A percentile compares a stretch with the other conserved stretches of the same genome.
Conservation (phyloP, 805 yeast genomes). For the Torulaspora gathmanii region DNA sequence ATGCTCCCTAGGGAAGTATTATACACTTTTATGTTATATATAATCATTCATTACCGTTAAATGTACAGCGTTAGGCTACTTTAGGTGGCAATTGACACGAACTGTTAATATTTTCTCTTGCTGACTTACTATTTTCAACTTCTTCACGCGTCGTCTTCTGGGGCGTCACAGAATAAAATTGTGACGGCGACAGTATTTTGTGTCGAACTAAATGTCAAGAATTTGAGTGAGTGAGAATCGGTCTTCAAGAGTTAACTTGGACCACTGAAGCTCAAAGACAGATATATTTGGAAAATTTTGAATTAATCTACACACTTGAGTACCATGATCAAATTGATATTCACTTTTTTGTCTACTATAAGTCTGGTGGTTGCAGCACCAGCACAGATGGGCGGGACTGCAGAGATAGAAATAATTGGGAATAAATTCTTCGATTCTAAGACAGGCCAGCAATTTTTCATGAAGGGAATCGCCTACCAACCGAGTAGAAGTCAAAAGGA, state of each 20-base stretch:
- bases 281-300: not conserved
- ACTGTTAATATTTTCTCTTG: not conserved
- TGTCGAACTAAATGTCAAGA: not conserved
- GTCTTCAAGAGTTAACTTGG: not conserved
- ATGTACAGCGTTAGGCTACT: conserved; percentile 22
- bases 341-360: not conserved
- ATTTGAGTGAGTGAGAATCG: too few species aligned
- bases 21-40: conserved; percentile 2
- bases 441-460: conserved; percentile 77
- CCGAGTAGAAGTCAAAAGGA: conserved; percentile 46
- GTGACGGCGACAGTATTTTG: conserved; percentile 1
- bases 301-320: not conserved
- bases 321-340: not conserved
- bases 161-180: conserved; percentile 3
- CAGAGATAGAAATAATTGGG: conserved; percentile 57
- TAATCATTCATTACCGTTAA: conserved; percentile 2
- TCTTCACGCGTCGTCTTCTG: conserved; percentile 2
- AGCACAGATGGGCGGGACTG: conserved; percentile 4
- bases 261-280: too few species aligned
- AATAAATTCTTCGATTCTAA: conserved; percentile 70
- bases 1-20: not conserved
- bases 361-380: conserved; percentile 1
- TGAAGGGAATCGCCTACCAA: conserved; percentile 87
- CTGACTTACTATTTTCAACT: not conserved
- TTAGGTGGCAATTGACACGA: not conserved